Base-by-base conservation (phyloP, 2,329 filamentous ascomycete genomes). In the Neofusicoccum sp. region DNA sequence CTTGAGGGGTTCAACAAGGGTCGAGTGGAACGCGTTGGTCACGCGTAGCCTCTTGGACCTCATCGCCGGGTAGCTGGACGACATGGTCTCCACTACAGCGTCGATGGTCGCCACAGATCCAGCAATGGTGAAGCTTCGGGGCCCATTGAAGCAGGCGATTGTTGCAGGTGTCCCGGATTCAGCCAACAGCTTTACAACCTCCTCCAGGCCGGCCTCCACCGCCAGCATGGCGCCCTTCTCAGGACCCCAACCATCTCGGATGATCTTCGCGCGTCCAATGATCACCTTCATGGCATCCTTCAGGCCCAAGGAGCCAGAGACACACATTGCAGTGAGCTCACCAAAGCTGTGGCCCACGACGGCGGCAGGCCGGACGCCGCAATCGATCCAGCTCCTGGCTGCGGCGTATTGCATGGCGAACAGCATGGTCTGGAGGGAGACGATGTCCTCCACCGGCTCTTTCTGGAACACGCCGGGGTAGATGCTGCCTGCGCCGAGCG, bases 131-230 rank as follows among this genome's bases (percentile, higher is more conserved):
- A 80, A 78, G 64, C 73, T 80, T 3, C 64, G 66, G 0, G 78
- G 78, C 0, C 80, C 78, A 54, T 83, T 84, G 67, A 73, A 81
- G 66, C 82, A 85, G 0, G 83, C 83, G 39, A 85, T 79, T 1
- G 67, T 6, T 63, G 5, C 50, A 29, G 36, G 22, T 2, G 44
- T 47, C 4, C 28, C 28, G 28, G 44, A 47, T 3, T 12, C 44
- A 11, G 16, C 22, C 6, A 47, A 3, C 8, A 47, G 44, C 44
- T 12, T 4, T 1, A 4, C 3, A 12, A 47, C 44, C 1, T 28
- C 22, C 6, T 47, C 44, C 6, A 22, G 6, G 22, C 16, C 44
- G 6, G 44, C 44, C 44, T 67, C 50, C 11, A 71, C 50, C 0
- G 69, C 67, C n/a, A 72, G 49, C 70, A 73, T 73, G 4, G 66